Percentiles rank a stretch among this genome's conserved stretches.
These are phyloP conservation scores for Ustilago sp. DNA, from an alignment of 1,284 basidiomycete species.

Conservation along the genomic window DNA sequence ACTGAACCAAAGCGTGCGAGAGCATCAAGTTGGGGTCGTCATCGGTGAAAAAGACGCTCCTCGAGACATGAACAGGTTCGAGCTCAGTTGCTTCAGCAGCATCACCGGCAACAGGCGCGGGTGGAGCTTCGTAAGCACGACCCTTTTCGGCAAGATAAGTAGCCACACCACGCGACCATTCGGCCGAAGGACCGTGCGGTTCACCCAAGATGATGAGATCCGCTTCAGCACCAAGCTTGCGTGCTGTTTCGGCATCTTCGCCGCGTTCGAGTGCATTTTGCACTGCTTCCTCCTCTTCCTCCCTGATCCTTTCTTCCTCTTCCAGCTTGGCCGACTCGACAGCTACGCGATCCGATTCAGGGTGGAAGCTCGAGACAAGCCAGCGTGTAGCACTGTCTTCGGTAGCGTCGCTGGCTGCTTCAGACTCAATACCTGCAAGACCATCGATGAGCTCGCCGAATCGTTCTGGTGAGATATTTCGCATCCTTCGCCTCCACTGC, in stretches of 20 bases:
- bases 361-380: slow-evolving; percentile 47
- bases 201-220: slow-evolving; percentile 68
- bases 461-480: slow-evolving; percentile 44
- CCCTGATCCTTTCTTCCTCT: slow-evolving; percentile 49
- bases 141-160: slow-evolving; percentile 62
- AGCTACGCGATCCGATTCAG: slow-evolving; percentile 46
- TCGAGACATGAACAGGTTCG: slow-evolving; percentile 27
- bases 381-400: slow-evolving; percentile 25
- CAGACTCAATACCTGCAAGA: slow-evolving; percentile 29
- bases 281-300: slow-evolving; percentile 62
- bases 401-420: slow-evolving; percentile 7
- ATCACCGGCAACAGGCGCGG: slow-evolving; percentile 23
- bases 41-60: slow-evolving; percentile 47
- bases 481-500: slow-evolving; percentile 47
- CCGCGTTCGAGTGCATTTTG: slow-evolving; percentile 64
- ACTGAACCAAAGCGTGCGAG: slow-evolving; percentile 65
- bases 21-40: slow-evolving; percentile 65
- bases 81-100: slow-evolving; percentile 12
- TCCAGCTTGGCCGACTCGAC: slow-evolving; percentile 51
- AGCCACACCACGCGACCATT: slow-evolving; percentile 66
- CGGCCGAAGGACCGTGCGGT: slow-evolving; percentile 57
- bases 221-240: slow-evolving; percentile 64
- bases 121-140: slow-evolving; percentile 62
- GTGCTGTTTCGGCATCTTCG: slow-evolving; percentile 60
- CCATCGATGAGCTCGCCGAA: slow-evolving; percentile 52